Percentiles rank a stretch among this genome's conserved stretches.
These are phyloP conservation scores for Collybia nuda DNA, from an alignment of 768 basidiomycete species.

Conservation along the genomic window DNA sequence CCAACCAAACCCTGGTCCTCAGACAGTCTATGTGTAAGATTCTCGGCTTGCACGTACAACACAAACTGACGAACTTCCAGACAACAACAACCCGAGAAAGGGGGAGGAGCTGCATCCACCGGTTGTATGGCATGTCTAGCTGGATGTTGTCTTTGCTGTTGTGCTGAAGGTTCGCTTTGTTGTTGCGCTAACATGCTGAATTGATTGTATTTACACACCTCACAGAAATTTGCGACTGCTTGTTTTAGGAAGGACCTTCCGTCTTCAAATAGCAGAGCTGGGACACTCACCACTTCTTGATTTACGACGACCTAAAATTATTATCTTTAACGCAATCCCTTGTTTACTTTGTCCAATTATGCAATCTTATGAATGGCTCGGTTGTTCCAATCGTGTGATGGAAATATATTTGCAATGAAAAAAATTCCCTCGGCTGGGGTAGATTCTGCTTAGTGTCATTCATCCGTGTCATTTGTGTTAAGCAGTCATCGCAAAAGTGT, in stretches of 20 bases:
- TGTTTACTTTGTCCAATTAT: constrained; percentile 1
- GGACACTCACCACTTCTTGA: neutral
- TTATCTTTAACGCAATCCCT: neutral
- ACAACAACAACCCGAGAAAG: constrained; percentile 57
- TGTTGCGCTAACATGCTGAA: constrained; percentile 2
- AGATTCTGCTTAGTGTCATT: too few relatives aligned
- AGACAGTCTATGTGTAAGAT: constrained; percentile 79
- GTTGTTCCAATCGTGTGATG: too few relatives aligned
- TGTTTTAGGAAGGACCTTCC: constrained; percentile 40
- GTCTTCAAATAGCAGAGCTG: neutral
- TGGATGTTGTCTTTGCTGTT: constrained; percentile 64
- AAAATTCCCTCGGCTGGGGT: neutral
- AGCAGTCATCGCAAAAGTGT: too few relatives aligned
- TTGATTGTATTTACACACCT: constrained; percentile 4
- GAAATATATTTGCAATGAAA: too few relatives aligned
- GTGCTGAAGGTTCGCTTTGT: constrained; percentile 60
- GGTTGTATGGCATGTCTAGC: constrained; percentile 69
- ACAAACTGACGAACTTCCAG: constrained; percentile 14
- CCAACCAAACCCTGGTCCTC: constrained; percentile 54
- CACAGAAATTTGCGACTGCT: constrained; percentile 73
- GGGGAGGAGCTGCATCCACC: constrained; percentile 30
- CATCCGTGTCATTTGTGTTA: too few relatives aligned
- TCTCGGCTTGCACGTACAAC: neutral
- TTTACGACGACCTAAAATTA: neutral
- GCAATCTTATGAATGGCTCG: too few relatives aligned